Conservation (phyloP, 2,329 filamentous ascomycete species). For the Cryoendolithus antarcticus region DNA sequence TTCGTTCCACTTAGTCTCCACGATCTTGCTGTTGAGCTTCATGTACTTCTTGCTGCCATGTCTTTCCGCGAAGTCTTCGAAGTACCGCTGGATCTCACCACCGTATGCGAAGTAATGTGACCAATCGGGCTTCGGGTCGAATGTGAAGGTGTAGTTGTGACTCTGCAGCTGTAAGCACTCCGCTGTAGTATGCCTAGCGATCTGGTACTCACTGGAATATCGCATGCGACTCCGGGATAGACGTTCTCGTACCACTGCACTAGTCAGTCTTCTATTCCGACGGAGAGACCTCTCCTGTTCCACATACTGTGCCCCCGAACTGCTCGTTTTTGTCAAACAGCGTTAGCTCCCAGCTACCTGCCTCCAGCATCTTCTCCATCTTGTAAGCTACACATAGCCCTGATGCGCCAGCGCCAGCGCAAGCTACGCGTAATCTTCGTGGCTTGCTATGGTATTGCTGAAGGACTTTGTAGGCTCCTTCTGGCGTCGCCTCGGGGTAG, state of each 20-base stretch:
- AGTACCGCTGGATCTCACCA: constrained; percentile 23
- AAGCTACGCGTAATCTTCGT: no score
- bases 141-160: constrained; percentile 23
- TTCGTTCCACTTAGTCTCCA: constrained; percentile 31
- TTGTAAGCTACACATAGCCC: no score
- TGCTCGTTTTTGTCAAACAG: no score
- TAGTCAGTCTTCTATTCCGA: no score
- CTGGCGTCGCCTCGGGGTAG: no score
- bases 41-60: constrained; percentile 14
- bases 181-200: background rate
- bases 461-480: no score
- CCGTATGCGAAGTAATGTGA: constrained; percentile 24
- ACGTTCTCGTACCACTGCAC: background rate
- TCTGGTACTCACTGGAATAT: background rate
- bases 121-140: constrained; percentile 19
- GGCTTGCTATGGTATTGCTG: no score
- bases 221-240: background rate
- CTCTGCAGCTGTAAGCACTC: constrained; percentile 10
- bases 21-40: constrained; percentile 31
- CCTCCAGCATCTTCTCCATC: no score
- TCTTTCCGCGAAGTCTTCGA: constrained; percentile 5
- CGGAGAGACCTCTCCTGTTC: no score
- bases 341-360: no score
- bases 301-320: constrained; percentile 7
- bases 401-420: no score